A percentile compares a stretch with the other conserved stretches of the same genome.
Conservation (phyloP, 306 rosid genomes). For the Argentina anserina region DNA sequence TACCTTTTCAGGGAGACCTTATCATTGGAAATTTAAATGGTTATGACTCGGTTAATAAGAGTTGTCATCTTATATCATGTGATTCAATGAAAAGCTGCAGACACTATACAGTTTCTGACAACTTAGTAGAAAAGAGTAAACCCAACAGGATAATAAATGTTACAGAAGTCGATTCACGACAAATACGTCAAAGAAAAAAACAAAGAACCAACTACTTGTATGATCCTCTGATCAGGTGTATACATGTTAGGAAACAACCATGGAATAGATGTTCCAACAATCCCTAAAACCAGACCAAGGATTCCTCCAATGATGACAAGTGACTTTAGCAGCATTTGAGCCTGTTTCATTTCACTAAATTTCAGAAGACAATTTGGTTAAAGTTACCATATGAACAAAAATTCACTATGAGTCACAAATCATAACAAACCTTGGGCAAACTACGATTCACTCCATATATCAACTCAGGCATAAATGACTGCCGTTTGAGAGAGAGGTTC, state of each 20-base stretch:
- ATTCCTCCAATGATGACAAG: slow-evolving; percentile 63
- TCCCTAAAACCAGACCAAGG: slow-evolving; percentile 59
- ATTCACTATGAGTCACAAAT: slow-evolving; percentile 1
- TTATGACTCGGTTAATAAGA: not conserved
- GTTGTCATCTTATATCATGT: not conserved
- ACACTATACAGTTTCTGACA: not conserved
- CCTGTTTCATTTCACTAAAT: slow-evolving; percentile 43
- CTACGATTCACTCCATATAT: slow-evolving; percentile 57
- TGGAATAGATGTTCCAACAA: slow-evolving; percentile 66
- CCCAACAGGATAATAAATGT: not conserved
- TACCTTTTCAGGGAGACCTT: too few species aligned
- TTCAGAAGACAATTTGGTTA: slow-evolving; percentile 10
- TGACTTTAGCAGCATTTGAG: slow-evolving; percentile 67
- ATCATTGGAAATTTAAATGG: not conserved
- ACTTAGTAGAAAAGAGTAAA: not conserved
- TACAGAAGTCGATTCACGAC: not conserved
- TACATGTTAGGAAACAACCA: slow-evolving; percentile 72
- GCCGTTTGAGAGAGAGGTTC: slow-evolving; percentile 98
- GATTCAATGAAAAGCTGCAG: not conserved
- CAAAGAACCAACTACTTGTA: slow-evolving; percentile 57
- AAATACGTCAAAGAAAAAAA: not conserved
- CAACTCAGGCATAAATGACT: slow-evolving; percentile 86
- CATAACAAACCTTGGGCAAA: slow-evolving; percentile 63
- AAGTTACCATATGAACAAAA: not conserved
- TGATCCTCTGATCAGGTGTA: slow-evolving; percentile 68